These are phyloP conservation scores for Lantana camara DNA, from an alignment of 257 asterid genomes.

Conservation along the genomic window DNA sequence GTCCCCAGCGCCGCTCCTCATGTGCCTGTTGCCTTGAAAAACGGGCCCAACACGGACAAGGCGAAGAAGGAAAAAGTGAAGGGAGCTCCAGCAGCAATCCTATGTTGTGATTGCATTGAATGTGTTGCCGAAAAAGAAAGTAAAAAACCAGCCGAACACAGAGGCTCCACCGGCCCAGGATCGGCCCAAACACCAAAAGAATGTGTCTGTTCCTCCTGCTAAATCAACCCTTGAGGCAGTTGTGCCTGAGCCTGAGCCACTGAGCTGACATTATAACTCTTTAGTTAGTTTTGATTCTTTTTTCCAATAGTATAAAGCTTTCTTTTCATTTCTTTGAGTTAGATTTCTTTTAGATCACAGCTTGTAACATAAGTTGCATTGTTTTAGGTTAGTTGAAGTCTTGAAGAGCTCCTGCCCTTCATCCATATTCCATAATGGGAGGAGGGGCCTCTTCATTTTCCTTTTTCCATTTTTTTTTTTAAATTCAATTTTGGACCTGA, in stretches of 20 bases:
- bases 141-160: slow-evolving; percentile 48
- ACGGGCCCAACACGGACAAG: slow-evolving; percentile 39
- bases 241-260: slow-evolving; percentile 31
- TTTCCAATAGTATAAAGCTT: slow-evolving; percentile 6
- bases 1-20: slow-evolving; percentile 29
- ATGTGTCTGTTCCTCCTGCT: slow-evolving; percentile 22
- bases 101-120: slow-evolving; percentile 35
- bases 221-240: slow-evolving; percentile 27
- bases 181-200: slow-evolving; percentile 41
- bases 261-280: slow-evolving; percentile 24
- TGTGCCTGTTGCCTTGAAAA: slow-evolving; percentile 36
- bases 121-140: slow-evolving; percentile 49
- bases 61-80: slow-evolving; percentile 48
- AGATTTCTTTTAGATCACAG: slow-evolving; percentile 4
- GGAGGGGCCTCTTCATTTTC: neutral
- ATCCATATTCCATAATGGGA: neutral
- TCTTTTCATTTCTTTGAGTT: neutral
- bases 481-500: no score
- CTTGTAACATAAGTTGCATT: slow-evolving; percentile 13
- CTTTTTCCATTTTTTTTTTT: no score
- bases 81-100: slow-evolving; percentile 41
- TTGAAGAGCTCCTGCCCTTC: slow-evolving; percentile 17
- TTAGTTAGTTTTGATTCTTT: slow-evolving; percentile 7
- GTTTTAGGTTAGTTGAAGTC: slow-evolving; percentile 21
- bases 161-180: slow-evolving; percentile 40